These are phyloP conservation scores for Nicotiana benthamiana DNA, from an alignment of 257 asterid genomes.

Conservation along the genomic window DNA sequence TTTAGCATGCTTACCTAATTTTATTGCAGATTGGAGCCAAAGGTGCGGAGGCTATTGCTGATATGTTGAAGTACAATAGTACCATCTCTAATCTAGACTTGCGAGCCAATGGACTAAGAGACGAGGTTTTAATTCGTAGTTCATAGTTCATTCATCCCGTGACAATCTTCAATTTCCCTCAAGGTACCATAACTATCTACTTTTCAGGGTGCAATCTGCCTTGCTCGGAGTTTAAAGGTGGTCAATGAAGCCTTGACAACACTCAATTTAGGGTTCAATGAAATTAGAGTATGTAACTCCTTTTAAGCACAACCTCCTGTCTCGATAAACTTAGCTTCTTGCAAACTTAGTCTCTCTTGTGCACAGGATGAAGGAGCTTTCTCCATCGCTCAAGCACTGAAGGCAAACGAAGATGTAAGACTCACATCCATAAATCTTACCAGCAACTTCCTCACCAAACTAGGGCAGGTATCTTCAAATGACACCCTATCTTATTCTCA, in stretches of 20 bases:
- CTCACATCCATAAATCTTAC: constrained; percentile 65
- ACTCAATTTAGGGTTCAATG: constrained; percentile 90
- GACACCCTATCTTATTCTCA: background rate
- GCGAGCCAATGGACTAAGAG: constrained; percentile 92
- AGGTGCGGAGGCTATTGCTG: constrained; percentile 82
- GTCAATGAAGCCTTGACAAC: constrained; percentile 78
- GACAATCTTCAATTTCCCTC: background rate
- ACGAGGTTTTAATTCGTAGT: constrained; percentile 49
- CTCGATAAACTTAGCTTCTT: background rate
- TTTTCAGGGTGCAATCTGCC: constrained; percentile 69
- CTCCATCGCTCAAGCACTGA: constrained; percentile 88
- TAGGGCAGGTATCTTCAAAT: constrained; percentile 62
- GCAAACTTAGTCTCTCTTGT: constrained; percentile 5
- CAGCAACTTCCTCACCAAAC: constrained; percentile 84
- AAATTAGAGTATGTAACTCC: constrained; percentile 60
- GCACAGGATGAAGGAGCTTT: constrained; percentile 90
- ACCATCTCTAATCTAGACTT: constrained; percentile 73
- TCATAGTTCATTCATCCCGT: background rate
- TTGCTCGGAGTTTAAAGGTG: constrained; percentile 90
- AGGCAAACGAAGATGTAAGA: constrained; percentile 85
- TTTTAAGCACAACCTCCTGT: background rate
- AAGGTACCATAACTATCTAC: background rate
- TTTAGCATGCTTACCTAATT: constrained; percentile 9
- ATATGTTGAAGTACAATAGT: constrained; percentile 80
- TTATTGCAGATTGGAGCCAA: constrained; percentile 63